Evolutionary conservation across 176 grass and related monocot species (phyloP).

Genomic region (Musa schizocarpa): DNA sequence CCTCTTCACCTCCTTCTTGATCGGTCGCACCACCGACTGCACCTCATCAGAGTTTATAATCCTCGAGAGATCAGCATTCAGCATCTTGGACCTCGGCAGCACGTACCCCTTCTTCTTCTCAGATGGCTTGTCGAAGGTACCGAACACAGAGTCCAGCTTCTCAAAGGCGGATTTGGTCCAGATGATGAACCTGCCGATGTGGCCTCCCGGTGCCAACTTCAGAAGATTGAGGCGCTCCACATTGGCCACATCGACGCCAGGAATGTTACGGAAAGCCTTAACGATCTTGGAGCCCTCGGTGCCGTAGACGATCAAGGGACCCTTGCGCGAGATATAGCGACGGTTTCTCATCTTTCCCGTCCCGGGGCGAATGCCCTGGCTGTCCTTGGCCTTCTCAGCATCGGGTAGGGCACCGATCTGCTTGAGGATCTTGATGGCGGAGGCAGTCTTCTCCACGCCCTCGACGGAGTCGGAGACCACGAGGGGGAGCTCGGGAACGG

Average conservation of each 20-base stretch:
- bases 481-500: constrained; percentile 63
- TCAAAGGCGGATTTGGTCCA: constrained; percentile 88
- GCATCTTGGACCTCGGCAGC: constrained; percentile 75
- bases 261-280: constrained; percentile 86
- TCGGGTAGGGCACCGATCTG: constrained; percentile 60
- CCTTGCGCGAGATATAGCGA: constrained; percentile 70
- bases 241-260: constrained; percentile 64
- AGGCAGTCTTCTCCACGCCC: constrained; percentile 70
- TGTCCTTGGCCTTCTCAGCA: constrained; percentile 76
- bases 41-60: constrained; percentile 88
- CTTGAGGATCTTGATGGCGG: constrained; percentile 69
- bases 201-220: constrained; percentile 71
- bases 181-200: constrained; percentile 70
- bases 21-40: constrained; percentile 68
- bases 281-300: constrained; percentile 85
- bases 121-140: constrained; percentile 48
- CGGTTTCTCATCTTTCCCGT: constrained; percentile 85
- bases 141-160: constrained; percentile 74
- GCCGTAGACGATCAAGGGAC: constrained; percentile 64
- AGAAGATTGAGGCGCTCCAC: constrained; percentile 85
- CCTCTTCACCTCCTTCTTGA: constrained; percentile 70
- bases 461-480: constrained; percentile 64
- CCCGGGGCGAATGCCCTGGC: constrained; percentile 54
- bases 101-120: constrained; percentile 91
- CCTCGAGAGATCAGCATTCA: constrained; percentile 65